Base-by-base conservation (phyloP, 192 early-diverging fungal species). In the Jimgerdemannia lactiflua region DNA sequence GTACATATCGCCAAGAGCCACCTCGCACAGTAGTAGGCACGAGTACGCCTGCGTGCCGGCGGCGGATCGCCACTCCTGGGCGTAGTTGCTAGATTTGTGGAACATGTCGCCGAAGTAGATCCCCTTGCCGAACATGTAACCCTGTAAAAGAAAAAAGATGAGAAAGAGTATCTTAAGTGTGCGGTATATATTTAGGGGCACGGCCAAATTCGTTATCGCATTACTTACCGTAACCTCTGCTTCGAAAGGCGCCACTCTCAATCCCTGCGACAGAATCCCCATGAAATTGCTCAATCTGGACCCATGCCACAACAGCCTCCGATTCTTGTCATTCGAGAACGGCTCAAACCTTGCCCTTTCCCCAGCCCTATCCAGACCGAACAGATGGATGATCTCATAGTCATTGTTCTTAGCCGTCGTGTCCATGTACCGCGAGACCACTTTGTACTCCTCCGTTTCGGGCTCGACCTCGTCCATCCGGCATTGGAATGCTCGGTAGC, bases 61-160 rank as follows among this genome's bases (percentile, higher is more conserved):
- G 1, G 6, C 4, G 0, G 40, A 65, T 42, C 14, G 8, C 49
- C 42, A 67, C 3, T 86, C 86, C 70, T 72, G 85, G 72, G 92
- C 91, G 78, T 95, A 95, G 72, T 89, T 89, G 54, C 92, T 86
- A 2, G 89, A 89, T 79, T 95, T 95, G 18, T 85, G 87, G 39
- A 89, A 91, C 84, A 88, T 90, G 81, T 95, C 92, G 4, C 92
- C 94, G 80, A 95, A 95, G 71, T 95, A 95, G 7, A 94, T 85
- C 4, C 94, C 94, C 64, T 93, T 93, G 64, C 93, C 94, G 75
- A 95, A 92, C 90, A 92, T 91, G 70, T 89, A 88, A 42, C 85
- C 89, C 83, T 3, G 8, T 19, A n/a, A 70, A 39, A 39, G 14
- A 65, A n/a, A 67, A 3, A 64, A 2, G 18, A 18, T 64, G 11